A percentile compares a stretch with the other conserved stretches of the same genome.
These are phyloP conservation scores for Penicillium janthinellum DNA, from an alignment of 2,329 filamentous ascomycete genomes.

Conservation along the genomic window DNA sequence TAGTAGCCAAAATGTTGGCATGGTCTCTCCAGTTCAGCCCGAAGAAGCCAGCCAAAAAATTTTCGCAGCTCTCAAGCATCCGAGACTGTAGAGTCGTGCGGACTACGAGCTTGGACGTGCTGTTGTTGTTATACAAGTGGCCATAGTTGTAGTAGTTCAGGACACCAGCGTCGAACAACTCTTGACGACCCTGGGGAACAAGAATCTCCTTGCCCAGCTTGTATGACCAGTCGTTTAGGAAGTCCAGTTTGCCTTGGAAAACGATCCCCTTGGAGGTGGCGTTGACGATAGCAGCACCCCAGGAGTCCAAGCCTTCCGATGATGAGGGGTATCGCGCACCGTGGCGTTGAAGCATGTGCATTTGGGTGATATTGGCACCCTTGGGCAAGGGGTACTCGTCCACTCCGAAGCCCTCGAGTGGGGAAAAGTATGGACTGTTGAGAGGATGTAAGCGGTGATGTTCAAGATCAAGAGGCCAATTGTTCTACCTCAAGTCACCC, in stretches of 20 bases:
- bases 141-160: slow-evolving; percentile 74
- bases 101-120: slow-evolving; percentile 68
- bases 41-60: slow-evolving; percentile 79
- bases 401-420: slow-evolving; percentile 67
- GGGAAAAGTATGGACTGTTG: slow-evolving; percentile 65
- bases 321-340: slow-evolving; percentile 72
- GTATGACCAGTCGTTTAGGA: slow-evolving; percentile 70
- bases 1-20: slow-evolving; percentile 70
- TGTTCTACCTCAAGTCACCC: slow-evolving; percentile 59
- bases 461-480: neutral
- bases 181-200: slow-evolving; percentile 70
- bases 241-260: slow-evolving; percentile 62
- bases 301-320: slow-evolving; percentile 56
- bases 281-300: slow-evolving; percentile 62
- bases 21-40: slow-evolving; percentile 73
- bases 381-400: slow-evolving; percentile 69
- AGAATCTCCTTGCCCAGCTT: slow-evolving; percentile 70
- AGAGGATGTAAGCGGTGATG: neutral
- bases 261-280: slow-evolving; percentile 53
- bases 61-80: slow-evolving; percentile 75
- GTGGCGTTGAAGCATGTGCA: slow-evolving; percentile 73
- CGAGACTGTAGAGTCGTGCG: slow-evolving; percentile 75
- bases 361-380: slow-evolving; percentile 68
- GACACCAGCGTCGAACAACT: slow-evolving; percentile 70
- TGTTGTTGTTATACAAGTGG: slow-evolving; percentile 65